phyloP scores from a whole-genome alignment of 805 yeast genomes.

The Metschnikowia colocasiae region DNA sequence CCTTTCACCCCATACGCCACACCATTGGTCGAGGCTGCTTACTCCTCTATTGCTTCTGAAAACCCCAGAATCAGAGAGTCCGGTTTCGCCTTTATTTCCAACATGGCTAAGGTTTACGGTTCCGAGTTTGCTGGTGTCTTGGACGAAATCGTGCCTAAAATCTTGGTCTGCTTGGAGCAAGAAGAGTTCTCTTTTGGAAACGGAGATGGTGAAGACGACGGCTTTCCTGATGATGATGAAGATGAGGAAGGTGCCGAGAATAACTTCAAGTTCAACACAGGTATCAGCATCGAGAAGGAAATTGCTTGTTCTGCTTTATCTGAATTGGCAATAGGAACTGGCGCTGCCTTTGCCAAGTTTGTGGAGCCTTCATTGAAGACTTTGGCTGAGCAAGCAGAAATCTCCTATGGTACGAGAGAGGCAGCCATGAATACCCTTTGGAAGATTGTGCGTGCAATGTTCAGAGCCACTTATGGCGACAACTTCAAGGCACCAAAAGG shows the following conservation, averaged over 20 bases:
- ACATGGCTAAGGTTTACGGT: conserved; percentile 93
- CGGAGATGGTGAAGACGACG: conserved; percentile 49
- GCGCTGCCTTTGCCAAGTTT: conserved; percentile 71
- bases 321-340: conserved; percentile 86
- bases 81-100: conserved; percentile 88
- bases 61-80: conserved; percentile 89
- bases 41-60: conserved; percentile 69
- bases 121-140: conserved; percentile 84
- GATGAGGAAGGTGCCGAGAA: conserved; percentile 60
- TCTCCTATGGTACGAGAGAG: conserved; percentile 88
- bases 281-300: conserved; percentile 93
- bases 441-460: conserved; percentile 74
- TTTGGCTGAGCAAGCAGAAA: conserved; percentile 68
- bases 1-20: conserved; percentile 81
- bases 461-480: conserved; percentile 48
- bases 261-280: conserved; percentile 84
- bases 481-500: conserved; percentile 56
- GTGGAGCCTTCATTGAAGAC: conserved; percentile 66
- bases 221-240: conserved; percentile 42
- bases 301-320: conserved; percentile 87
- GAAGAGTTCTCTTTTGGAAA: conserved; percentile 72
- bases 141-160: conserved; percentile 76
- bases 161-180: conserved; percentile 78
- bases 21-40: conserved; percentile 85
- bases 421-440: conserved; percentile 79